These are phyloP conservation scores for Melampsora larici-populina DNA, from an alignment of 1,284 basidiomycete species.

Conservation along the genomic window DNA sequence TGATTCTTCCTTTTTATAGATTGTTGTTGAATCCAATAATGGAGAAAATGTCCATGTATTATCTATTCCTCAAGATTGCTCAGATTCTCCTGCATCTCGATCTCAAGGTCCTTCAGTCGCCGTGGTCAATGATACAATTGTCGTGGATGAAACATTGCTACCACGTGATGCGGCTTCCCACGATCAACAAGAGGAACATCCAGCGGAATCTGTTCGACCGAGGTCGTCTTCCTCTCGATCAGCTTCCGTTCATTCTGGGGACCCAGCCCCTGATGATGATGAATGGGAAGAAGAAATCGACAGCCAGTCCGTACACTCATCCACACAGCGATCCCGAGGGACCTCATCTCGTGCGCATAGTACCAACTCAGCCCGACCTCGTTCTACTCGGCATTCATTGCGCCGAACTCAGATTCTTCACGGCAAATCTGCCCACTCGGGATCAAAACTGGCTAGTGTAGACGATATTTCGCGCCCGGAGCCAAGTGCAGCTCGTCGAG, in stretches of 20 bases:
- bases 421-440: not conserved
- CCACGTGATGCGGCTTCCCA: not conserved
- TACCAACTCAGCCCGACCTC: not conserved
- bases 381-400: conserved; percentile 9
- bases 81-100: not conserved
- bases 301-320: not conserved
- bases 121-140: not conserved
- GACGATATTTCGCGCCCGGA: not conserved
- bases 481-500: not conserved
- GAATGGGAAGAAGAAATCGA: conserved; percentile 30
- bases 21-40: conserved; percentile 31
- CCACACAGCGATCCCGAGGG: conserved; percentile 1
- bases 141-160: not conserved
- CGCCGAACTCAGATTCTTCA: not conserved
- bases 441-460: not conserved
- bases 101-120: conserved; percentile 6
- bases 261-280: not conserved
- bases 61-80: not conserved
- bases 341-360: conserved; percentile 5
- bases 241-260: not conserved
- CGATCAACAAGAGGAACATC: not conserved
- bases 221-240: not conserved
- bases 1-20: conserved; percentile 1
- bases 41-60: conserved; percentile 21
- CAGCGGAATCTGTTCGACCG: not conserved